phyloP scores from a whole-genome alignment of 345 rosid species.

The Melastoma malabathricum region DNA sequence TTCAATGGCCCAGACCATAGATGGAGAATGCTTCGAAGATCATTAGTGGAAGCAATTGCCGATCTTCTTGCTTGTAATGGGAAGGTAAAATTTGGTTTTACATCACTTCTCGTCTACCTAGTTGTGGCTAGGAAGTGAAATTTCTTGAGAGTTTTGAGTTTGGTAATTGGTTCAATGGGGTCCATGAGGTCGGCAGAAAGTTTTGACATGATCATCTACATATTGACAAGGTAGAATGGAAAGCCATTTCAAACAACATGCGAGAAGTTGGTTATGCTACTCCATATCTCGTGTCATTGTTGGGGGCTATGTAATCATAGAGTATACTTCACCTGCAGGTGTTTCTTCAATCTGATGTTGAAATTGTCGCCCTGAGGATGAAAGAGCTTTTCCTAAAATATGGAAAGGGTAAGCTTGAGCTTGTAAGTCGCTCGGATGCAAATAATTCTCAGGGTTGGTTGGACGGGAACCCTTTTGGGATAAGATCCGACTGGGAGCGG shows the following conservation, averaged over 20 bases:
- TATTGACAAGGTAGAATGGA: neutral
- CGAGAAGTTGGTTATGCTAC: neutral
- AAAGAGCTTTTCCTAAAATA: slow-evolving; percentile 35
- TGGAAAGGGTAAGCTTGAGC: slow-evolving; percentile 31
- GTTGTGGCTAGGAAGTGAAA: neutral
- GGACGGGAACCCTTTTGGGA: slow-evolving; percentile 49
- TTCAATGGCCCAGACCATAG: slow-evolving; percentile 48
- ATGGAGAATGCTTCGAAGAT: slow-evolving; percentile 56
- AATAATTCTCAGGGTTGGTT: slow-evolving; percentile 22
- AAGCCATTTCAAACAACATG: neutral
- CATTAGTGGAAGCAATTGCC: slow-evolving; percentile 47
- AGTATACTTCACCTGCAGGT: slow-evolving; percentile 20
- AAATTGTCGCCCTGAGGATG: slow-evolving; percentile 42
- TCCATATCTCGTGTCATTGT: neutral
- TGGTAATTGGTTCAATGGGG: too few relatives aligned
- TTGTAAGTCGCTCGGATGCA: slow-evolving; percentile 11
- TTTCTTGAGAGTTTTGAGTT: neutral
- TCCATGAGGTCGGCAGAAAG: too few relatives aligned
- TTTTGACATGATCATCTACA: too few relatives aligned
- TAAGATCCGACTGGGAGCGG: slow-evolving; percentile 57
- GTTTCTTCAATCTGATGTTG: slow-evolving; percentile 54
- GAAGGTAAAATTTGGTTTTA: slow-evolving; percentile 25
- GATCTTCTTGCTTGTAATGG: slow-evolving; percentile 43
- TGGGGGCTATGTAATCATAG: neutral
- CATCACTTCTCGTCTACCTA: neutral